These are phyloP conservation scores for Daldinia decipiens DNA, from an alignment of 495 filamentous ascomycete genomes.

Conservation along the genomic window DNA sequence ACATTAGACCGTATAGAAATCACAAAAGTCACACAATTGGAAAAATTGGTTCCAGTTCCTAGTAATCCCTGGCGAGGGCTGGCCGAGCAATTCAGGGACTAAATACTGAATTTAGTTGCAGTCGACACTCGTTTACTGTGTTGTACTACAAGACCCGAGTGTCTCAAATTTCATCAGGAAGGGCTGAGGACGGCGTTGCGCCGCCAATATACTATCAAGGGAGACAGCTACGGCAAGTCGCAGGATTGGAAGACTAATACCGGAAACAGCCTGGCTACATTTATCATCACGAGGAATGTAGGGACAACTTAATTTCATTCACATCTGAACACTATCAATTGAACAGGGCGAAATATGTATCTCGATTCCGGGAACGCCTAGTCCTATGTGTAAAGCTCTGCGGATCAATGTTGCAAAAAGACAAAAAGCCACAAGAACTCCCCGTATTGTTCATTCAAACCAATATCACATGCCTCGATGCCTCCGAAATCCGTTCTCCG, in stretches of 20 bases:
- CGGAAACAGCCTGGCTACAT: neutral
- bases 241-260: neutral
- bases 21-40: neutral
- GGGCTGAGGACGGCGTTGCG: neutral
- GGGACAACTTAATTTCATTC: slow-evolving; percentile 29
- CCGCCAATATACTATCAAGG: slow-evolving; percentile 22
- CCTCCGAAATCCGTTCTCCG: slow-evolving; percentile 22
- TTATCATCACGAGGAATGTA: slow-evolving; percentile 27
- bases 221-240: slow-evolving; percentile 7
- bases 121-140: neutral
- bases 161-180: slow-evolving; percentile 9
- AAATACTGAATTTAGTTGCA: neutral
- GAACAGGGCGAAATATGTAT: slow-evolving; percentile 28
- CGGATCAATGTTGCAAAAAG: slow-evolving; percentile 33
- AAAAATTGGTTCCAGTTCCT: neutral
- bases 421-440: slow-evolving; percentile 39
- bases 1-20: neutral
- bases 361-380: slow-evolving; percentile 43
- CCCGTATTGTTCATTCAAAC: slow-evolving; percentile 44
- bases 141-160: neutral
- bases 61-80: slow-evolving; percentile 23
- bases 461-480: slow-evolving; percentile 41
- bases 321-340: slow-evolving; percentile 8
- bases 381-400: slow-evolving; percentile 42
- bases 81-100: neutral